A percentile compares a stretch with the other conserved stretches of the same genome.
Evolutionary conservation across 31 red algal genomes (phyloP).

Genomic region (Odonthalia washingtoniensis): DNA sequence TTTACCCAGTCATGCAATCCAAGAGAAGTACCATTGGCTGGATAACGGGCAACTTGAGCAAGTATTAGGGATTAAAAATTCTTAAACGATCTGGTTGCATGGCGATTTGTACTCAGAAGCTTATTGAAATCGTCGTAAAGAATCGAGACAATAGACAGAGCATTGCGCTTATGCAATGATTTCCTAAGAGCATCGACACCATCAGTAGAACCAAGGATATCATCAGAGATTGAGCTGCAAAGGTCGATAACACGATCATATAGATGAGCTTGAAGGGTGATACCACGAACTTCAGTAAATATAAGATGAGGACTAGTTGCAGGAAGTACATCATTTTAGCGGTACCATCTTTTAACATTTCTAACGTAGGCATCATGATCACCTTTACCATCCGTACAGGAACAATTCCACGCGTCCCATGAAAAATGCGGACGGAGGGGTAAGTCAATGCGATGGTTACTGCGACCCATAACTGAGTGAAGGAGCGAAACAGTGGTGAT

Average conservation of each 20-base stretch:
- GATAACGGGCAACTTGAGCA: neutral
- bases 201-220: neutral
- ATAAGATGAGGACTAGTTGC: neutral
- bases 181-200: neutral
- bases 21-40: too few relatives aligned
- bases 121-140: neutral
- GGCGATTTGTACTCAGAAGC: neutral
- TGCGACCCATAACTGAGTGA: slow-evolving; percentile 29
- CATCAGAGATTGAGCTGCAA: neutral
- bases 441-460: neutral
- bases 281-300: neutral
- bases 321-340: neutral
- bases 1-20: neutral
- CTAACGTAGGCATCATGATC: neutral
- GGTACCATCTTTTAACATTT: neutral
- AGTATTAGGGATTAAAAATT: slow-evolving; percentile 5
- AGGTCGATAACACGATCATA: neutral
- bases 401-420: slow-evolving; percentile 22
- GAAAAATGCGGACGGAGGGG: neutral
- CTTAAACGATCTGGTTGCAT: neutral
- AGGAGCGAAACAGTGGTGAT: neutral
- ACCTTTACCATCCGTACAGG: slow-evolving; percentile 21
- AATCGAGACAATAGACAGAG: neutral
- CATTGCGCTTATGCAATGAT: too few relatives aligned
- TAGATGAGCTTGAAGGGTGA: neutral